phyloP scores from a whole-genome alignment of 1,139 yeast species.

The Yamadazyma dushanensis region DNA sequence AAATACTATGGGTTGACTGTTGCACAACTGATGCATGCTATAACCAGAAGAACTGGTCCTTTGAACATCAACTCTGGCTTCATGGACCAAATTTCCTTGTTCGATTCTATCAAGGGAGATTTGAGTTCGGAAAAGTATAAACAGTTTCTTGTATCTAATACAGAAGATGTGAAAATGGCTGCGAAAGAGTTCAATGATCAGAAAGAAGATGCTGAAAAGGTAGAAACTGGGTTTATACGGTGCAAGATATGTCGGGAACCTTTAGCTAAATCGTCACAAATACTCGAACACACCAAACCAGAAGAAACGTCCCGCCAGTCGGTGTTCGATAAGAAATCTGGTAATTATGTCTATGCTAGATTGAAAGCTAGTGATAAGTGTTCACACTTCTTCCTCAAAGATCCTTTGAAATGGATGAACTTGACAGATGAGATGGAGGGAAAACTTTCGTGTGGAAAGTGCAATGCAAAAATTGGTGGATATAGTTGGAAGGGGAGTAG shows the following conservation, averaged over 20 bases:
- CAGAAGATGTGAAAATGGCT: slow-evolving; percentile 17
- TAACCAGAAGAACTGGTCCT: slow-evolving; percentile 48
- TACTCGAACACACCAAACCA: slow-evolving; percentile 64
- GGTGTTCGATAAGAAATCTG: slow-evolving; percentile 58
- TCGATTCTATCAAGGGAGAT: slow-evolving; percentile 35
- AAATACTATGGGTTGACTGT: slow-evolving; percentile 59
- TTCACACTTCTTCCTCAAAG: slow-evolving; percentile 77
- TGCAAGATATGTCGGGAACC: slow-evolving; percentile 70
- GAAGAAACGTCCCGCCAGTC: slow-evolving; percentile 60
- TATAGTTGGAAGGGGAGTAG: slow-evolving; percentile 94
- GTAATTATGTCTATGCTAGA: slow-evolving; percentile 52
- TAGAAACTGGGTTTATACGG: slow-evolving; percentile 32
- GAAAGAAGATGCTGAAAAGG: slow-evolving; percentile 19
- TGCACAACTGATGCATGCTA: slow-evolving; percentile 69
- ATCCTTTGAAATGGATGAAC: slow-evolving; percentile 92
- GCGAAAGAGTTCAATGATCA: slow-evolving; percentile 6
- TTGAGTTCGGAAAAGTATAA: slow-evolving; percentile 27
- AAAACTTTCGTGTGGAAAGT: slow-evolving; percentile 68
- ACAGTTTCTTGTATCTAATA: slow-evolving; percentile 28
- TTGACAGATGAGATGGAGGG: slow-evolving; percentile 72
- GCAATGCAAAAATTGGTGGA: slow-evolving; percentile 81
- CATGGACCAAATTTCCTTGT: slow-evolving; percentile 66
- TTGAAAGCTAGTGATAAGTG: slow-evolving; percentile 61
- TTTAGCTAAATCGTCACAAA: slow-evolving; percentile 48
- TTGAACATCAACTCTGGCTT: slow-evolving; percentile 70